phyloP scores from a whole-genome alignment of 352 stramenopile species.

The Phytophthora fragariae region DNA sequence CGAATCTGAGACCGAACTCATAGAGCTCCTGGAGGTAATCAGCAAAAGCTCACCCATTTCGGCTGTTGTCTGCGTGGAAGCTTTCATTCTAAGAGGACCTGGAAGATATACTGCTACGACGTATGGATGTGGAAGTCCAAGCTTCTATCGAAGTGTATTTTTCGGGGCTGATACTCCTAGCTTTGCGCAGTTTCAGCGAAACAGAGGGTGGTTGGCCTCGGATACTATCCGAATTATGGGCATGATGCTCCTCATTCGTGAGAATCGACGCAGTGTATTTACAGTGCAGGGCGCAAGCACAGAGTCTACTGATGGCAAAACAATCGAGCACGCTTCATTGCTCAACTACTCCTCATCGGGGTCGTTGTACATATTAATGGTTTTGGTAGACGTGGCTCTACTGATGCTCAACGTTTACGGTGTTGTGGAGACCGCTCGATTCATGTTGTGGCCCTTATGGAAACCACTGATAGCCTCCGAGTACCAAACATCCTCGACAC shows the following conservation, averaged over 20 bases:
- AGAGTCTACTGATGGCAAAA: constrained; percentile 2
- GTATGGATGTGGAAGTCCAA: constrained; percentile 52
- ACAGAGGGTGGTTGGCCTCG: constrained; percentile 42
- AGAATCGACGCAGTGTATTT: constrained; percentile 40
- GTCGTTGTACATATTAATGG: constrained; percentile 52
- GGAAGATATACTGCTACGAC: constrained; percentile 35
- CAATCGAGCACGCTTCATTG: constrained; percentile 40
- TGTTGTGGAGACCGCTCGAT: constrained; percentile 38
- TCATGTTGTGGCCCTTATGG: constrained; percentile 45
- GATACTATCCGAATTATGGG: constrained; percentile 39
- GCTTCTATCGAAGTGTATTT: constrained; percentile 45
- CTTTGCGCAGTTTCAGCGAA: constrained; percentile 29
- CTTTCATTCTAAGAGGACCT: constrained; percentile 40
- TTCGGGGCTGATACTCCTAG: constrained; percentile 22
- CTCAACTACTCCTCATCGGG: constrained; percentile 59
- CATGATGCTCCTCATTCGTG: constrained; percentile 45
- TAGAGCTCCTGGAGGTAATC: constrained; percentile 62
- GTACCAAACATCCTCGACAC: constrained; percentile 27
- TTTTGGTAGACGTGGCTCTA: constrained; percentile 50
- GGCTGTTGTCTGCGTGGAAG: constrained; percentile 57
- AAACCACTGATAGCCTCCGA: constrained; percentile 27
- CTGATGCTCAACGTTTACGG: constrained; percentile 45
- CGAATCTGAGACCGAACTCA: constrained; percentile 48
- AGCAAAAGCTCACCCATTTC: constrained; percentile 57
- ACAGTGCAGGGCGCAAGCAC: constrained; percentile 11